These are phyloP conservation scores for Ogataea chonburiensis DNA, from an alignment of 805 yeast species.

Conservation along the genomic window DNA sequence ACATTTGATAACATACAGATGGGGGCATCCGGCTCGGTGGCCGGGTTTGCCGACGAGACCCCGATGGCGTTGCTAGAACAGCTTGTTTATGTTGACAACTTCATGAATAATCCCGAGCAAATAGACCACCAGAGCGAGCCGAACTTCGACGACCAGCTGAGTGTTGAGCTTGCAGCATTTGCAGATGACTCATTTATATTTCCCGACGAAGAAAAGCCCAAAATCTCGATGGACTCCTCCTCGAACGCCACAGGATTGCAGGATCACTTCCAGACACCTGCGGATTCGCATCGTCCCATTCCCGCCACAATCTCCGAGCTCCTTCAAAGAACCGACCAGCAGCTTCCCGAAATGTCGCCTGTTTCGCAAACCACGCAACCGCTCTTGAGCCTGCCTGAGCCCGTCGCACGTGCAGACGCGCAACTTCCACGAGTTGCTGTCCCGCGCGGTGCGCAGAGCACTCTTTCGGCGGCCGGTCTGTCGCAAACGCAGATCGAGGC, in stretches of 20 bases:
- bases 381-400: constrained; percentile 30
- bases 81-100: constrained; percentile 75
- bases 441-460: constrained; percentile 68
- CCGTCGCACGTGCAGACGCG: constrained; percentile 2
- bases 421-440: constrained; percentile 56
- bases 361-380: too few species aligned
- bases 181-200: constrained; percentile 79
- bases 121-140: constrained; percentile 32
- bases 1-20: constrained; percentile 2
- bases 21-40: constrained; percentile 1
- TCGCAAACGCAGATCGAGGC: constrained; percentile 70
- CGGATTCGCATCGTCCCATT: constrained; percentile 13
- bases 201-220: constrained; percentile 78
- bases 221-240: constrained; percentile 20
- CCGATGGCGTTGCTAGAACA: constrained; percentile 62
- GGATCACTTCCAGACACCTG: constrained; percentile 4
- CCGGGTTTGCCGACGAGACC: constrained; percentile 31
- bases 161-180: constrained; percentile 74
- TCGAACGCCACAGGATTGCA: constrained; percentile 7
- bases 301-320: constrained; percentile 35
- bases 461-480: constrained; percentile 65
- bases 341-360: constrained; percentile 29
- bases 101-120: constrained; percentile 52
- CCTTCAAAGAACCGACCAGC: constrained; percentile 12
- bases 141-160: constrained; percentile 51